Evolutionary conservation across 2,329 filamentous ascomycete species (phyloP).

Genomic region (Parastagonospora avenae): DNA sequence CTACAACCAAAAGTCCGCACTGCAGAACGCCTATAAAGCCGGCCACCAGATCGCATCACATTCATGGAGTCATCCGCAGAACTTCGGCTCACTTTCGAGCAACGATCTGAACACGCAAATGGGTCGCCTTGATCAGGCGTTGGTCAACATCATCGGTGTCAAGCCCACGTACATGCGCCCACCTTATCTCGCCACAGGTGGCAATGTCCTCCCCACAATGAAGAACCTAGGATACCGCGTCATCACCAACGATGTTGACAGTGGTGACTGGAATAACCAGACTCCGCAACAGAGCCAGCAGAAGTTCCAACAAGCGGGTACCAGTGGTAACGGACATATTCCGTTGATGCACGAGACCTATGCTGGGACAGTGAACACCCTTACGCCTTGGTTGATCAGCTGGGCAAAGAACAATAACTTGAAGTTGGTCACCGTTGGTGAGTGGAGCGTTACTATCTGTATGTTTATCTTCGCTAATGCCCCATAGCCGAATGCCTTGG

Average conservation of each 20-base stretch:
- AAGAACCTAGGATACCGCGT: constrained; percentile 43
- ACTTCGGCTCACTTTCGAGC: constrained; percentile 39
- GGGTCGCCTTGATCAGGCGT: constrained; percentile 39
- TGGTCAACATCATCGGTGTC: constrained; percentile 44
- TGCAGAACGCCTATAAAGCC: constrained; percentile 39
- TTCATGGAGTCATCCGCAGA: constrained; percentile 41
- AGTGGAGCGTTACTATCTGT: constrained; percentile 9
- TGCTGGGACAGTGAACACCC: constrained; percentile 37
- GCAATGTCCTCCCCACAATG: constrained; percentile 39
- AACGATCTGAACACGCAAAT: constrained; percentile 39
- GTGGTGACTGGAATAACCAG: constrained; percentile 43
- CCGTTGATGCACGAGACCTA: constrained; percentile 45
- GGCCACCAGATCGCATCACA: constrained; percentile 46
- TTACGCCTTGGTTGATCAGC: constrained; percentile 45
- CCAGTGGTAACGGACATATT: constrained; percentile 43
- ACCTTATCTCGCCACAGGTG: constrained; percentile 42
- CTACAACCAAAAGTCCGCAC: constrained; percentile 38
- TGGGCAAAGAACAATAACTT: constrained; percentile 45
- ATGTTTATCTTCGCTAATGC: background rate
- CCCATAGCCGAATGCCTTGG: constrained; percentile 4
- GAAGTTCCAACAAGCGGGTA: constrained; percentile 38
- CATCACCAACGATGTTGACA: constrained; percentile 41
- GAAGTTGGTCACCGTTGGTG: constrained; percentile 44
- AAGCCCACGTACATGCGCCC: constrained; percentile 47
- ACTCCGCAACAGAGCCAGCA: constrained; percentile 39